phyloP scores from a whole-genome alignment of 345 rosid species.

The Chamaenerion angustifolium region DNA sequence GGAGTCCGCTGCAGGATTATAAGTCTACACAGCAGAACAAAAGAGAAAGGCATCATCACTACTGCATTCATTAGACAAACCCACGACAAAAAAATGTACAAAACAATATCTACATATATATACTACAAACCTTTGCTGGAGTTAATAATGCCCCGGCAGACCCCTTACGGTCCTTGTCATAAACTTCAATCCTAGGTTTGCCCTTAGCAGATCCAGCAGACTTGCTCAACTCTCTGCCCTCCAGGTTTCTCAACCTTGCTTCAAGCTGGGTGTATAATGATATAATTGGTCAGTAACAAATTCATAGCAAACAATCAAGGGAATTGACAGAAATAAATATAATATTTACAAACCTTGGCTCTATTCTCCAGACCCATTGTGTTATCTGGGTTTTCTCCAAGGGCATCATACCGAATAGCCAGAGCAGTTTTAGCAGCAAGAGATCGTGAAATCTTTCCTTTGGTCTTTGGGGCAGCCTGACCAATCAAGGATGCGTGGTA shows the following conservation, averaged over 20 bases:
- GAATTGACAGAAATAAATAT: too few species aligned
- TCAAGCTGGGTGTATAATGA: too few species aligned
- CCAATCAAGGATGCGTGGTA: slow-evolving; percentile 90
- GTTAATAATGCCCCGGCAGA: slow-evolving; percentile 62
- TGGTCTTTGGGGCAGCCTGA: slow-evolving; percentile 76
- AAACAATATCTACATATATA: not conserved
- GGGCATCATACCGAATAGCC: slow-evolving; percentile 80
- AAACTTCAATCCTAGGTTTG: too few species aligned
- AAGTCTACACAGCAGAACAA: slow-evolving; percentile 27
- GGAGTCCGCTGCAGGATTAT: slow-evolving; percentile 68
- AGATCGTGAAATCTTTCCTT: slow-evolving; percentile 81
- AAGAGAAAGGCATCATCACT: too few species aligned
- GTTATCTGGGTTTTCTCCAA: slow-evolving; percentile 70
- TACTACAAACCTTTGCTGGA: slow-evolving; percentile 53
- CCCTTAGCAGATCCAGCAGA: too few species aligned
- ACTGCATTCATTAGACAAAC: not conserved
- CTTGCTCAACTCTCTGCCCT: too few species aligned
- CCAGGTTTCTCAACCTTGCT: too few species aligned
- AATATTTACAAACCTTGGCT: slow-evolving; percentile 33
- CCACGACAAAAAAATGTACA: not conserved
- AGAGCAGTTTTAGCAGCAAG: slow-evolving; percentile 74
- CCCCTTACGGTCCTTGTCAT: slow-evolving; percentile 38
- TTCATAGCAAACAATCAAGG: too few species aligned
- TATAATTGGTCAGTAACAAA: too few species aligned
- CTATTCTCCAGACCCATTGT: slow-evolving; percentile 81